Evolutionary conservation across 768 basidiomycete genomes (phyloP), one percentile per base, ranked within the genome.

Genomic region (Sarcodon sp.): DNA sequence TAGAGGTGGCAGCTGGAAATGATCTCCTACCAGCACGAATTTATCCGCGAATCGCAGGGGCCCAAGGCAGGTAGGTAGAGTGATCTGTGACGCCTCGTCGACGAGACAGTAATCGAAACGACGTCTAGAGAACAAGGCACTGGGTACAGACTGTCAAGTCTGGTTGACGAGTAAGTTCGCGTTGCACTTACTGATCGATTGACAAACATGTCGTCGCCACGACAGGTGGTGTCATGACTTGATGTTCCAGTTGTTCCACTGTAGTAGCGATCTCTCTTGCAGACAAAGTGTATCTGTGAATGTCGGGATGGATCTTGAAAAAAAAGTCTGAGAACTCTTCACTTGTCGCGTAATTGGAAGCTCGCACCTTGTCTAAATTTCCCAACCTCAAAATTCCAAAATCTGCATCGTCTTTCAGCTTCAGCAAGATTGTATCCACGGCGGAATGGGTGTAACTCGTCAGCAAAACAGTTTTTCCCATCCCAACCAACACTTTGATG

Each of bases 1-100:
- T 36, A 98, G 73, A 0, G 96, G 96, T 8, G 94, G 94, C 2
- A 99, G 78, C 57, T 99, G 96, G 67, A 85, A 90, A 65, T 99
- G 96, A 59, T 98, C 96, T 6, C 96, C 96, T 13, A 98, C 94
- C 10, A 98, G 80, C 4, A 98, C 77, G 54, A 97, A 99, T 37
- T 74, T 88, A 45, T 91, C 76, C 1, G 93, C 91, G 56, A 83
- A 88, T 1, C 92, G 80, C 3, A 98, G 67, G 0, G 96, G 96
- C 5, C 96, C 96, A 1, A 98, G 69, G 57, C 91, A 97, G 0
- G 92, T 94, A 0, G 96, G 96, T 1, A 98, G 64, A 0, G 96
- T 98, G 53, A 97, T 92, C 60, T 98, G 94, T 0, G 96, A 97
- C 0, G 96, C 96, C 61, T 99, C 96, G 52, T 98, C 96, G 13